These are phyloP conservation scores for Hymenoscyphus fructigenus DNA, from an alignment of 2,329 filamentous ascomycete genomes.

Conservation along the genomic window DNA sequence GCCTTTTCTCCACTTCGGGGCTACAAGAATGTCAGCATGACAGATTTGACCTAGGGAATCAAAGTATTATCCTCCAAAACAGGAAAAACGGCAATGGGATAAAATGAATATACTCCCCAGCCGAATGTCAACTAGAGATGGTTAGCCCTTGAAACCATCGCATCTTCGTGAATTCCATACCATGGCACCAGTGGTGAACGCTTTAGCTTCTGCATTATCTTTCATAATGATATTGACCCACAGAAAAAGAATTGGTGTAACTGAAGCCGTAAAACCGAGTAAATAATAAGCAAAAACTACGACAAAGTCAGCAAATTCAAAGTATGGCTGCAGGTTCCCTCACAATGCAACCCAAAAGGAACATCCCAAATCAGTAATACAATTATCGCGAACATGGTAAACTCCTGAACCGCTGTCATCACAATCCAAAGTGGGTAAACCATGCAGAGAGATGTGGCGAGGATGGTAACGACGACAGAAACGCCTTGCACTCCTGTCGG, in stretches of 20 bases:
- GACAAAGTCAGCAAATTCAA: not conserved
- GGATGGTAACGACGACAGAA: not conserved
- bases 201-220: slow-evolving; percentile 33
- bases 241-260: slow-evolving; percentile 33
- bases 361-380: not conserved
- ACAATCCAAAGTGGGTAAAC: not conserved
- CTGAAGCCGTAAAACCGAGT: slow-evolving; percentile 30
- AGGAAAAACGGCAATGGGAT: slow-evolving; percentile 35
- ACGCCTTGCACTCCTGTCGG: not conserved
- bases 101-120: slow-evolving; percentile 34
- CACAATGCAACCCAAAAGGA: not conserved
- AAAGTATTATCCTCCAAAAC: slow-evolving; percentile 28
- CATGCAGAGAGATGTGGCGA: not conserved
- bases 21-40: not conserved
- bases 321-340: not conserved
- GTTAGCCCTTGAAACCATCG: not conserved
- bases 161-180: slow-evolving; percentile 10
- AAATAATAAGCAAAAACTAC: slow-evolving; percentile 30
- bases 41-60: not conserved
- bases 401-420: not conserved
- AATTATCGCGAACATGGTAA: not conserved
- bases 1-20: not conserved
- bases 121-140: slow-evolving; percentile 36
- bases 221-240: slow-evolving; percentile 35
- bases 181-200: slow-evolving; percentile 39